phyloP scores from a whole-genome alignment of 345 rosid species.

The Camelina sativa region DNA sequence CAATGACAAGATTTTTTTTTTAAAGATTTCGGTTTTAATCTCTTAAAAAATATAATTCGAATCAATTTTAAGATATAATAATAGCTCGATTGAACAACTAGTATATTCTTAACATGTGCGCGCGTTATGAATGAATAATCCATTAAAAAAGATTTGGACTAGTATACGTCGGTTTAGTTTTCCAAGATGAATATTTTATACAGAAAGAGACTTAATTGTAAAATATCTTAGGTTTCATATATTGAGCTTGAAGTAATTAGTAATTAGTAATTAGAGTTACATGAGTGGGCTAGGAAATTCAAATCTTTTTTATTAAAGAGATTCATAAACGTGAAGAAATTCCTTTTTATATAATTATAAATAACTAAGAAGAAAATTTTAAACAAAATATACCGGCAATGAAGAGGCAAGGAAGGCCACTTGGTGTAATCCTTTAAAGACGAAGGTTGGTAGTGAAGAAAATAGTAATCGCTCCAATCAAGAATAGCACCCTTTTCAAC shows the following conservation, averaged over 20 bases:
- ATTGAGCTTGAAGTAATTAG: not conserved
- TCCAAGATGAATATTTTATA: not conserved
- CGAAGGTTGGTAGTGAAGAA: conserved; percentile 71
- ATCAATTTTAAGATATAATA: not conserved
- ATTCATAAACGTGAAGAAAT: not conserved
- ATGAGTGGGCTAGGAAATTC: not conserved
- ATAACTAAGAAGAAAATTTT: not conserved
- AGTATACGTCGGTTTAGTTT: conserved; percentile 17
- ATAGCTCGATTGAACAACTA: not conserved
- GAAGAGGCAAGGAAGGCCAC: conserved; percentile 72
- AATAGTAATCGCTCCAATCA: conserved; percentile 94
- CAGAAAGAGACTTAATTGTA: not conserved
- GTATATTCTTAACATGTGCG: not conserved
- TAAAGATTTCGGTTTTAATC: not conserved
- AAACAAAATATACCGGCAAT: conserved; percentile 59
- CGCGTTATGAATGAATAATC: conserved; percentile 1
- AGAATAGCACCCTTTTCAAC: conserved; percentile 82
- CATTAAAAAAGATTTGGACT: not conserved
- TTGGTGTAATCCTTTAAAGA: conserved; percentile 62
- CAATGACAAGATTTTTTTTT: not conserved
- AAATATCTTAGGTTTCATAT: not conserved
- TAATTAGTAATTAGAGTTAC: not conserved
- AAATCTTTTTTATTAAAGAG: too few species aligned
- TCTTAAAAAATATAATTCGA: not conserved
- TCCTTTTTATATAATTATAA: not conserved